Conservation (phyloP, 768 basidiomycete species). For the Leccinum barrowsii region DNA sequence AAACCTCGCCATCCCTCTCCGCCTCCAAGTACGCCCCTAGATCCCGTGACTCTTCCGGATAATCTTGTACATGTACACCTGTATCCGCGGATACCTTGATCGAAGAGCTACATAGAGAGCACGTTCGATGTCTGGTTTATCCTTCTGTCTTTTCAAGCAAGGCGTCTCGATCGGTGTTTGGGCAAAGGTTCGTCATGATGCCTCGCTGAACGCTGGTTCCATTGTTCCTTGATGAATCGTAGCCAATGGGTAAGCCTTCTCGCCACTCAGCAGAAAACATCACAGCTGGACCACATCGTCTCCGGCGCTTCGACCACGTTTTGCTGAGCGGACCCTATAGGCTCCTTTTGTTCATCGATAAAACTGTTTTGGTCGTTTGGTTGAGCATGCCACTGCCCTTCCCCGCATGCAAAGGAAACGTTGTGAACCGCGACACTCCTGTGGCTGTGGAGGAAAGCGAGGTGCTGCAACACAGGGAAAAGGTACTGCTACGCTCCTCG, state of each 20-base stretch:
- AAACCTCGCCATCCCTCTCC: conserved; percentile 68
- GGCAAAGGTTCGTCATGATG: conserved; percentile 19
- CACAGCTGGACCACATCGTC: conserved; percentile 2
- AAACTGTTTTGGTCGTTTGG: conserved; percentile 11
- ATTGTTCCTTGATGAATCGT: conserved; percentile 4
- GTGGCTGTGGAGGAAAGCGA: conserved; percentile 2
- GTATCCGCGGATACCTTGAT: conserved; percentile 33
- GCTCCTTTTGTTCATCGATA: conserved; percentile 18
- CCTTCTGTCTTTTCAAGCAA: conserved; percentile 1
- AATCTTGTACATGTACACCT: conserved; percentile 29
- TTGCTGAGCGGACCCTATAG: conserved; percentile 3
- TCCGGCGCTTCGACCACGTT: conserved; percentile 9
- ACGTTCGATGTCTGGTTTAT: conserved; percentile 9
- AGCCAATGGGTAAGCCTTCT: conserved; percentile 14
- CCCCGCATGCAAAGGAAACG: neutral
- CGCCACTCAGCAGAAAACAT: neutral
- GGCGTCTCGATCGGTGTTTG: conserved; percentile 1
- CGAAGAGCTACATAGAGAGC: conserved; percentile 16
- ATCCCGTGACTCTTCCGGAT: conserved; percentile 24
- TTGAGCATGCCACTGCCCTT: conserved; percentile 1
- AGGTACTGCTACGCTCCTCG: conserved; percentile 4
- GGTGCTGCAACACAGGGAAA: conserved; percentile 2
- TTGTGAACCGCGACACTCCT: neutral
- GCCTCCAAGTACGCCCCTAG: conserved; percentile 28
- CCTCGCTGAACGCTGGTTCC: neutral